Evolutionary conservation across 108 stramenopile species (phyloP).

Genomic region (Discostella pseudostelligera): DNA sequence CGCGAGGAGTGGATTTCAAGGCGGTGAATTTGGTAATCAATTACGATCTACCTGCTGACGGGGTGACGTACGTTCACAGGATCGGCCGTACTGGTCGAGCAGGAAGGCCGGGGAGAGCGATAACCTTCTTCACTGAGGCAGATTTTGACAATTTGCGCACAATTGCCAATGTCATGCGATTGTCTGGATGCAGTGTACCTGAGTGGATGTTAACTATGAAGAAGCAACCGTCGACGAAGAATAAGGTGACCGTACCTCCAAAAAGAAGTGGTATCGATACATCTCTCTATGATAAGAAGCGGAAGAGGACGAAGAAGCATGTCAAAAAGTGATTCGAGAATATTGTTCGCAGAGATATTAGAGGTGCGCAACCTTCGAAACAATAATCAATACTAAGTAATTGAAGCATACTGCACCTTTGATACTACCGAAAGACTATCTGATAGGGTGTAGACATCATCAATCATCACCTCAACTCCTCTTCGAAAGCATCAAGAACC

Average conservation of each 20-base stretch:
- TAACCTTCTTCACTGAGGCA: slow-evolving; percentile 95
- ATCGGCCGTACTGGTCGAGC: slow-evolving; percentile 97
- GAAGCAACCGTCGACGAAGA: slow-evolving; percentile 28
- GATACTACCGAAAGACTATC: no score
- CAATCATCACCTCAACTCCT: no score
- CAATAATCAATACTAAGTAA: no score
- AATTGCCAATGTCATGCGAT: slow-evolving; percentile 94
- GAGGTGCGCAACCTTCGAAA: no score
- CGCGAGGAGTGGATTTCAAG: slow-evolving; percentile 97
- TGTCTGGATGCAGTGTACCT: slow-evolving; percentile 89
- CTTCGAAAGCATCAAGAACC: no score
- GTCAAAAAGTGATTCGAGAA: slow-evolving; percentile 2
- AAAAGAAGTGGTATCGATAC: slow-evolving; percentile 70
- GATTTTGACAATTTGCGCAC: slow-evolving; percentile 85
- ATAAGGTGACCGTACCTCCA: slow-evolving; percentile 25
- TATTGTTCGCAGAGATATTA: no score
- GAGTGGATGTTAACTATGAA: slow-evolving; percentile 90
- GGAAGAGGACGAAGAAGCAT: slow-evolving; percentile 24
- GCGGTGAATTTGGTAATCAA: slow-evolving; percentile 97
- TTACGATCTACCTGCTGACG: slow-evolving; percentile 93
- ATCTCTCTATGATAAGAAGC: slow-evolving; percentile 76
- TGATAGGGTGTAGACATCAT: no score
- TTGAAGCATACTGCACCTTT: no score
- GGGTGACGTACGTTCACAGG: slow-evolving; percentile 93
- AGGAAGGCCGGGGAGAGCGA: slow-evolving; percentile 88